Conservation (phyloP, 2,329 filamentous ascomycete genomes). For the Elsinoe arachidis region DNA sequence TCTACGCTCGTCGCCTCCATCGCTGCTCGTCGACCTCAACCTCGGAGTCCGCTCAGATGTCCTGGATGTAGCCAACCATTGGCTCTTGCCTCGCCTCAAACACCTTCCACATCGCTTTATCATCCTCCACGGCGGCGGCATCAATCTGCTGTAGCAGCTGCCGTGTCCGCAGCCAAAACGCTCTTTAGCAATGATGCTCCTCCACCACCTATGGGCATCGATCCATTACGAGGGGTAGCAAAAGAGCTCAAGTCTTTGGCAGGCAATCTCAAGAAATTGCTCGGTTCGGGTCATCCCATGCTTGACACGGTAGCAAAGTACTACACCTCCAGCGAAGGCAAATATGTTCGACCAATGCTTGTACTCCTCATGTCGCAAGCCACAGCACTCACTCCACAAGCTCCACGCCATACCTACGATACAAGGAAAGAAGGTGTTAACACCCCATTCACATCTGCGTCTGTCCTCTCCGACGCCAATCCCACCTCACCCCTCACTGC, state of each 20-base stretch:
- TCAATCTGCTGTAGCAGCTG: constrained; percentile 61
- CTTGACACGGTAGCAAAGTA: constrained; percentile 95
- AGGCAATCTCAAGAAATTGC: constrained; percentile 83
- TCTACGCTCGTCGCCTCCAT: constrained; percentile 27
- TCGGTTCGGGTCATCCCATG: constrained; percentile 88
- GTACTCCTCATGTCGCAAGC: constrained; percentile 95
- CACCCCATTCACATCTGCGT: constrained; percentile 50
- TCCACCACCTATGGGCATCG: constrained; percentile 61
- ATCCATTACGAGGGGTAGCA: constrained; percentile 80
- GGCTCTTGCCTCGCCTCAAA: constrained; percentile 21
- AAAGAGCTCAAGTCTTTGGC: constrained; percentile 96
- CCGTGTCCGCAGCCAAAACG: constrained; percentile 58
- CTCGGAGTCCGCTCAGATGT: constrained; percentile 20
- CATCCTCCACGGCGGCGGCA: constrained; percentile 35
- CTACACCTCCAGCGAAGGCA: constrained; percentile 93
- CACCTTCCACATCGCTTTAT: constrained; percentile 17
- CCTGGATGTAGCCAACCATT: constrained; percentile 27
- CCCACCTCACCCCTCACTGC: constrained; percentile 55
- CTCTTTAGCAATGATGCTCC: constrained; percentile 59
- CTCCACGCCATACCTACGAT: constrained; percentile 32
- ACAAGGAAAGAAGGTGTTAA: constrained; percentile 41
- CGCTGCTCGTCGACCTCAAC: constrained; percentile 17
- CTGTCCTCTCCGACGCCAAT: constrained; percentile 71
- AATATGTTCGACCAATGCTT: constrained; percentile 89
- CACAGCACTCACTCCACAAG: constrained; percentile 68